Evolutionary conservation across 306 rosid genomes (phyloP).

Genomic region (Dryas alaskensis): DNA sequence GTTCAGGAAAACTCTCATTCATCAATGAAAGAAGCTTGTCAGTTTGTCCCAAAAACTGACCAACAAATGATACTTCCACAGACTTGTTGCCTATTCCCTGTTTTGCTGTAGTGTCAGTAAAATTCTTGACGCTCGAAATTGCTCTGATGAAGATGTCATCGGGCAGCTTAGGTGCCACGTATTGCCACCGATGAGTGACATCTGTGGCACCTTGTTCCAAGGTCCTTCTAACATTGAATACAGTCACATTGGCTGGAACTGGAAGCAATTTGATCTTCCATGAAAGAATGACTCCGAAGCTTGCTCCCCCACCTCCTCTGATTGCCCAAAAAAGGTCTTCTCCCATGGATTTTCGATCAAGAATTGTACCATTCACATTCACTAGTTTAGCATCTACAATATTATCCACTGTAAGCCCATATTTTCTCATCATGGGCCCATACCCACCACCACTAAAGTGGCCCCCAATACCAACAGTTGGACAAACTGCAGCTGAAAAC

Average conservation of each 20-base stretch:
- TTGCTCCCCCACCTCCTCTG: constrained; percentile 40
- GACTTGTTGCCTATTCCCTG: neutral
- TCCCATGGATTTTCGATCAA: constrained; percentile 35
- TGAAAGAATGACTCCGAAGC: constrained; percentile 38
- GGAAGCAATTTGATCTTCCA: constrained; percentile 32
- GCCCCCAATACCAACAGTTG: constrained; percentile 30
- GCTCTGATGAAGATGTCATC: constrained; percentile 21
- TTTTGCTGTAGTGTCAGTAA: neutral
- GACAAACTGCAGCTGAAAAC: constrained; percentile 34
- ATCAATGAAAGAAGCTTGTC: neutral
- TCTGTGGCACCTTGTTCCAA: constrained; percentile 19
- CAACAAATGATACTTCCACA: constrained; percentile 4
- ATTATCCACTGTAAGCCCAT: constrained; percentile 34
- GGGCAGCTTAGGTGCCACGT: constrained; percentile 23
- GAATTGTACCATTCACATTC: constrained; percentile 24
- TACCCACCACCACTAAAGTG: constrained; percentile 41
- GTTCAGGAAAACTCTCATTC: neutral
- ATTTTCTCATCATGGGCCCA: constrained; percentile 36
- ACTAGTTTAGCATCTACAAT: constrained; percentile 31
- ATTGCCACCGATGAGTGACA: constrained; percentile 19
- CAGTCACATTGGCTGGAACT: constrained; percentile 26
- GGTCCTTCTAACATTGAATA: constrained; percentile 14
- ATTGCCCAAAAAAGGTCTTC: constrained; percentile 49
- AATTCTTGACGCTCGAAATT: neutral
- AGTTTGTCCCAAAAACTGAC: constrained; percentile 4